These are phyloP conservation scores for Penicillium pancosmium DNA, from an alignment of 495 filamentous ascomycete species.

Conservation along the genomic window DNA sequence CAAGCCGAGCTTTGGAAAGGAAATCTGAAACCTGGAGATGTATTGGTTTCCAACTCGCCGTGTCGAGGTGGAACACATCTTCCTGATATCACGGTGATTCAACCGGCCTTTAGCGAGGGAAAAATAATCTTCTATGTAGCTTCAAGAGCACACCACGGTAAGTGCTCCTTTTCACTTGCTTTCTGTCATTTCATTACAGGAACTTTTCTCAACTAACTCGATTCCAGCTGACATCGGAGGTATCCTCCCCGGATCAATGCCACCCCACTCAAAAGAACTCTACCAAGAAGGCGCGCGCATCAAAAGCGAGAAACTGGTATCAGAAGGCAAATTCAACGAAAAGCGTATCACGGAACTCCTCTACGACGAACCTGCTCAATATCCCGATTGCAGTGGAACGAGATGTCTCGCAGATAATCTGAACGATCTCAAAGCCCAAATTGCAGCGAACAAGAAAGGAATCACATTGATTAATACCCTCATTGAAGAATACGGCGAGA, in stretches of 20 bases:
- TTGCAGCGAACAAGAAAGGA: constrained; percentile 94
- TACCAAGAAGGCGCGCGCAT: constrained; percentile 93
- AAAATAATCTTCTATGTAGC: constrained; percentile 90
- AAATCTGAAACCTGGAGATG: constrained; percentile 85
- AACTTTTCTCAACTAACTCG: constrained; percentile 68
- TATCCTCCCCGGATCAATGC: constrained; percentile 94
- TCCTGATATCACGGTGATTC: constrained; percentile 86
- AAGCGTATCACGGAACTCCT: constrained; percentile 78
- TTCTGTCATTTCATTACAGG: neutral
- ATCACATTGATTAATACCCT: constrained; percentile 82
- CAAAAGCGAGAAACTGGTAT: constrained; percentile 90
- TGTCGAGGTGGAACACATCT: constrained; percentile 87
- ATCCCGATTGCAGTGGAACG: constrained; percentile 86
- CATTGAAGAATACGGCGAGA: constrained; percentile 88
- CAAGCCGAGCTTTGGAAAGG: constrained; percentile 82
- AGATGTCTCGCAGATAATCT: constrained; percentile 88
- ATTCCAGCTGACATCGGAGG: constrained; percentile 84
- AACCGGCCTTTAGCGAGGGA: constrained; percentile 74
- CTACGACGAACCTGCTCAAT: constrained; percentile 79
- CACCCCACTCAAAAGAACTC: constrained; percentile 86
- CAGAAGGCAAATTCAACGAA: constrained; percentile 87
- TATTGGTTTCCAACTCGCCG: constrained; percentile 92
- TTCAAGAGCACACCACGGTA: constrained; percentile 81
- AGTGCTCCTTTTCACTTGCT: constrained; percentile 41
- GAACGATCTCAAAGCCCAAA: constrained; percentile 92